Base-by-base conservation (phyloP, 257 asterid genomes). In the Ophiorrhiza pumila region DNA sequence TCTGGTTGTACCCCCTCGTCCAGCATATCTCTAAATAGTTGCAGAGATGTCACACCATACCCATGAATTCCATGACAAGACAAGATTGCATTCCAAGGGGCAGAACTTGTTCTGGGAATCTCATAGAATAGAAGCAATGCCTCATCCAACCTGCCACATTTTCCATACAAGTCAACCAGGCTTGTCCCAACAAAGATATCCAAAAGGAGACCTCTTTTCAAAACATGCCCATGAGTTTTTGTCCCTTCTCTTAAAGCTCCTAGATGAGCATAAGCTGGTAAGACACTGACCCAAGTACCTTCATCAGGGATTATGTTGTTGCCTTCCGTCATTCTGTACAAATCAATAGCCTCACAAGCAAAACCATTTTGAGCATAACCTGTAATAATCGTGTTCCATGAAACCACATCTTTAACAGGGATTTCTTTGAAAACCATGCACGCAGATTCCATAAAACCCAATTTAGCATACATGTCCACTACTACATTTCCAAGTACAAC, bases 361-460 rank as follows among this genome's bases (percentile, higher is more conserved):
- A 87, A 80, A 73, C 96, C 97, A 71, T 91, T 91, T 78, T 91
- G 97, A 65, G 95, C 86, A 83, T 85, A 89, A 31, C 97, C 89
- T n/a, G 85, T 76, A 62, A 91, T 87, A 84, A 91, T 78, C 41
- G 97, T 85, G 84, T 89, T 91, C 94, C 96, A 91, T 25, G 97
- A 85, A 77, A 91, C 84, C 31, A 81, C 87, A 76, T 89, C 96
- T 76, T 84, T 91, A 68, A 66, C 41, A 73, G 86, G 86, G 68
- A 86, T 78, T 45, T 73, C 76, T 17, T 85, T 83, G 71, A 91
- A 91, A 52, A 85, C 87, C 81, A 82, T 79, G 55, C 59, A 79
- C 45, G 95, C 90, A 60, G 76, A 84, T 43, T 83, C 90, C 31
- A 80, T 68, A 57, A 82, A 25, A 74, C 97, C 96, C 80, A 86